Base-by-base conservation (phyloP, 2,329 filamentous ascomycete genomes). In the Stemphylium lycopersici region DNA sequence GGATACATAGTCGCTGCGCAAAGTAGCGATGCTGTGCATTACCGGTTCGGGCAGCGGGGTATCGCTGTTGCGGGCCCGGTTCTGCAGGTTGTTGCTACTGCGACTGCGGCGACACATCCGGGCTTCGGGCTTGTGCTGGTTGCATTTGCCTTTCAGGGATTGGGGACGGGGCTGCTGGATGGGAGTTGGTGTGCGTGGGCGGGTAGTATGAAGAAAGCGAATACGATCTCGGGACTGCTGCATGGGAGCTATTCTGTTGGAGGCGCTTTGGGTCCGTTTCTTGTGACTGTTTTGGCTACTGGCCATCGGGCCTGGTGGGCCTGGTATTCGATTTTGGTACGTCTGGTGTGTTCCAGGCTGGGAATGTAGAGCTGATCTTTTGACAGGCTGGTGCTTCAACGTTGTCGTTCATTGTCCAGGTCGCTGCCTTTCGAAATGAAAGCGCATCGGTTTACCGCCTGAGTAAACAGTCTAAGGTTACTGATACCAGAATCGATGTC, bases 131-230 rank as follows among this genome's bases (percentile, higher is more conserved):
- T 73, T 0, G 54, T 78, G 2, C 48, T 79, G 6, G 43, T 65
- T 3, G 71, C 66, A 0, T 70, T 74, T 37, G 66, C 66, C 1
- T 41, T 74, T 0, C 70, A 72, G 0, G 75, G 71, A 0, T 55
- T 79, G 6, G 79, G 79, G 0, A 72, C 65, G 0, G 79, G 77
- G 0, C 55, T 80, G 2, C 48, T 80, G 0, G 79, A 81, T 58
- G 77, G 74, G 1, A 75, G 76, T 10, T 80, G 77, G 72, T 80
- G 77, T 46, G 77, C 79, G 1, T 81, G 78, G 78, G 78, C 77
- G 0, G 78, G 72, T 0, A 72, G 62, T 2, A 68, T 79, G 65
- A 60, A 70, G 2, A 73, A 70, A 13, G 74, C 76, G n/a, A 80
- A 78, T 54, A 66, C 70, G 1, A 65, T 77, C 3, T 72, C 73